Evolutionary conservation across 1,284 basidiomycete genomes (phyloP), one percentile per base, ranked within the genome.

Genomic region (Hypsizygus ulmarius): DNA sequence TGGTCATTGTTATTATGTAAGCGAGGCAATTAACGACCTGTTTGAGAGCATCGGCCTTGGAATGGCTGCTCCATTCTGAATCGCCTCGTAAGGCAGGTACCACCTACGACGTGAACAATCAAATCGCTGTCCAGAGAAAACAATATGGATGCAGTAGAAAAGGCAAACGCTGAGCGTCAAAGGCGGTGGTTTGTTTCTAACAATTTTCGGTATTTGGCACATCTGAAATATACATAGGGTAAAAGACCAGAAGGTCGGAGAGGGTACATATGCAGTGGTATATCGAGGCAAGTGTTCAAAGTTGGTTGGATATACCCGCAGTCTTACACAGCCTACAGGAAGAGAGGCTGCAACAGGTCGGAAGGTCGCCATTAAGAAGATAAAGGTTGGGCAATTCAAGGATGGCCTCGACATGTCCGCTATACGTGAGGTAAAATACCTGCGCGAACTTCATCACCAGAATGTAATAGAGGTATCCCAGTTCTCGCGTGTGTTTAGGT

Each of bases 391-490:
- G 16, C 87, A 93, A 63, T 93, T 97, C 77, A 97, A 96, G 65
- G 96, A 99, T 69, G 97, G 97, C 7, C 78, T 99, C 45, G 97
- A 99, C 70, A 97, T 99, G 89, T 97, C 94, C 52, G 97, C 97
- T 39, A 87, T 99, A 52, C 87, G 97, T 33, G 97, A 99, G 71
- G 96, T 99, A 63, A 97, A 97, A 68, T 98, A 95, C 65, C 73
- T 99, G 50, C 84, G 92, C 47, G 97, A 99, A 67, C 70, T 99
- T 40, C 85, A 85, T 52, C 97, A 99, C 69, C 89, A 90, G 45
- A 99, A 99, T 63, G 84, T 99, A 57, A 97, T 99, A 57, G 90
- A 90, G 67, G 95, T 92, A 54, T 34, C 47, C 3, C 19, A 18
- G 14, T 8, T 41, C 44, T 11, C 10, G 16, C 28, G 25, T 42